Evolutionary conservation across 768 basidiomycete species (phyloP), one percentile per base, ranked within the genome.

Genomic region (Tulasnella sp.): DNA sequence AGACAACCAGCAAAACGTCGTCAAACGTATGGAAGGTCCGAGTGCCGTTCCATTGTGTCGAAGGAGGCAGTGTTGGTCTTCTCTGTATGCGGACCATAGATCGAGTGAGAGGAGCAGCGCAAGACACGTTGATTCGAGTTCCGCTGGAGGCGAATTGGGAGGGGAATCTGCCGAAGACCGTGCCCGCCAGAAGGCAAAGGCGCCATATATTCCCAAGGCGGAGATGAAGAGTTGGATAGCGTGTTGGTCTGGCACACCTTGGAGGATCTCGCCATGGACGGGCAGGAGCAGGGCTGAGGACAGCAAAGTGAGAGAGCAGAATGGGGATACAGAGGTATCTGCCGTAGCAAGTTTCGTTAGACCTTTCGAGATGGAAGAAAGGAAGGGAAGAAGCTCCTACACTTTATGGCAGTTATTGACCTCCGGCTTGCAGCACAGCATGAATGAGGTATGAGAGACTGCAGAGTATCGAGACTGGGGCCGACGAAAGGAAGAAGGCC

Each of bases 1-100:
- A 88, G 11, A 87, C 85, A 69, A 87, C 79, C 39, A 88, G 80
- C 11, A 87, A 80, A 17, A 87, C 77, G 67, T 86, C 80, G 76
- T 83, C 83, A 78, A 88, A 87, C 14, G 80, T 79, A 39, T 82
- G 81, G 49, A 72, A 72, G 19, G 19, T 54, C 34, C 39, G 8
- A 7, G 39, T 72, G 9, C 71, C 71, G 17, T 36, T 39, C 6
- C 25, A 72, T 14, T 49, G 15, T 11, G 71, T 39, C 29, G 71
- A 72, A 11, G 71, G 71, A 3, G 71, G 71, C 7, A 72, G n/a
- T 12, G 54, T 58, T 25, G 54, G 22, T 31, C 54, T n/a, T 58
- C 54, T 25, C 54, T n/a, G 29, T 58, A 58, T n/a, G 49, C 31
- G 71, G 29, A 31, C 19, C n/a, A 72, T 22, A 72, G 71, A 39